Base-by-base conservation (phyloP, 2,329 filamentous ascomycete species). In the Fusarium gaditjirri region DNA sequence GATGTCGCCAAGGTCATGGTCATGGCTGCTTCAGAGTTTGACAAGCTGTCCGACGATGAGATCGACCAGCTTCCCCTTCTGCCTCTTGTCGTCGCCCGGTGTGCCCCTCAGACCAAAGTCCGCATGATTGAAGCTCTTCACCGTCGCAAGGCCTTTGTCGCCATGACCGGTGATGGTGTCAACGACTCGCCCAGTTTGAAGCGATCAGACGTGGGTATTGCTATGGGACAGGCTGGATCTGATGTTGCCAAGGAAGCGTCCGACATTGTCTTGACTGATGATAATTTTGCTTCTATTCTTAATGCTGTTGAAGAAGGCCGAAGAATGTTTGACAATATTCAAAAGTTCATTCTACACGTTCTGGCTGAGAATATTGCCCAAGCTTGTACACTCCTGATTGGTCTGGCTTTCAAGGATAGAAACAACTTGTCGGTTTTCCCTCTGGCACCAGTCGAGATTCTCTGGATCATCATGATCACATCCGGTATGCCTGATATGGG, bases 391-490 rank as follows among this genome's bases (percentile, higher is more conserved):
- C 84, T 94, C 9, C 86, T 94, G 8, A 88, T 93, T 38, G 92
- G 91, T 60, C 84, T 94, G 8, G 89, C 84, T 0, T 93, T 94
- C 83, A 93, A 93, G 81, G 92, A 93, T 70, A 74, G 78, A 8
- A 84, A 83, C 19, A 84, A 86, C 3, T 81, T 92, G 29, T 93
- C 91, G 0, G 91, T 93, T 9, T 94, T 93, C 77, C 91, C 91
- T 0, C 85, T 94, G 19, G 85, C 91, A 0, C 92, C 92, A 0
- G 90, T 94, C n/a, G 89, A 94, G 73, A 92, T 94, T 70, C 84
- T 94, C 44, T 94, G 91, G 92, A 90, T 94, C 68, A 94, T 93
- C 76, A 93, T 94, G 91, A 87, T 94, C 61, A 94, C 92, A 1
- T 93, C 90, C 36, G 90, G 89, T 53, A 86, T 93, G 76, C 91